A percentile compares a stretch with the other conserved stretches of the same genome.
Conservation (phyloP, 345 rosid species). For the Melaleuca quinquenervia region DNA sequence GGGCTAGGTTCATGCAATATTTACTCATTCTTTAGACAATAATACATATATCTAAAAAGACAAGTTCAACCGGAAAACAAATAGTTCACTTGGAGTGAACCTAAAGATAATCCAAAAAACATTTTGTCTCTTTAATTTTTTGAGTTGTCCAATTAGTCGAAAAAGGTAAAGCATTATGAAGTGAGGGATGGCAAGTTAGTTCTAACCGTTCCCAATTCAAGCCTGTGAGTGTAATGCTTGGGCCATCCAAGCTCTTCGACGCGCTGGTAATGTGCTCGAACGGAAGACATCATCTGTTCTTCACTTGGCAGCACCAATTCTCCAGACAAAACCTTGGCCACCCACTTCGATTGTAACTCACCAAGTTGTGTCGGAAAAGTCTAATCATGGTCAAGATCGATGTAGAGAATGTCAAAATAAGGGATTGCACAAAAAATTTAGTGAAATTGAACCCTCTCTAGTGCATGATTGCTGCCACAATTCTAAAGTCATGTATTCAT, state of each 20-base stretch:
- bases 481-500: neutral
- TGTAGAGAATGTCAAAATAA: neutral
- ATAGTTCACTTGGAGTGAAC: neutral
- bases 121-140: neutral
- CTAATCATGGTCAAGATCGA: neutral
- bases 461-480: neutral
- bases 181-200: neutral
- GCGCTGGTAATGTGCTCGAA: neutral
- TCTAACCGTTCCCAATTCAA: neutral
- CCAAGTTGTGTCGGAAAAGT: neutral
- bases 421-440: neutral
- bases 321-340: slow-evolving; percentile 10
- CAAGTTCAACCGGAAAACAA: neutral
- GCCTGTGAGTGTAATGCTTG: slow-evolving; percentile 1
- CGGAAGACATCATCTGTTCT: slow-evolving; percentile 8
- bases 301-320: slow-evolving; percentile 3
- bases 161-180: neutral
- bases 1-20: neutral
- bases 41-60: neutral
- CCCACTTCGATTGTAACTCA: slow-evolving; percentile 15
- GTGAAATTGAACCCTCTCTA: neutral
- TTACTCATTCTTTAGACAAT: neutral
- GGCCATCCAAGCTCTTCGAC: slow-evolving; percentile 3
- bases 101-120: neutral
- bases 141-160: neutral